Base-by-base conservation (phyloP, 495 filamentous ascomycete species). In the Aspergillus carlsbadensis region DNA sequence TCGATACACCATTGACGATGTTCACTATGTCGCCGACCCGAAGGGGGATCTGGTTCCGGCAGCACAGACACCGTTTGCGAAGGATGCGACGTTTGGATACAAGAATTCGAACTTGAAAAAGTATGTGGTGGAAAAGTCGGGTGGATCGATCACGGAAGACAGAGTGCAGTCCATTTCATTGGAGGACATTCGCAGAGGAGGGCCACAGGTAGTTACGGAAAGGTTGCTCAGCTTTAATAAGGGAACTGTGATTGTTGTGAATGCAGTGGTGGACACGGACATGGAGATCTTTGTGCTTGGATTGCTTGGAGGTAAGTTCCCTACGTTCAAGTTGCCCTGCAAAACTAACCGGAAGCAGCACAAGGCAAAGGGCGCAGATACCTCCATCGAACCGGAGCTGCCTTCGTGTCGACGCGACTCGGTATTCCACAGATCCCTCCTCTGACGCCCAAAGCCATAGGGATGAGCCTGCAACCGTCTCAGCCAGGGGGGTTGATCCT, bases 271-370 rank as follows among this genome's bases (percentile, higher is more conserved):
- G 11, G 46, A 50, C 18, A 50, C 46, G 31, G 46, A 37, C 14
- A 50, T 50, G 46, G 46, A 50, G 26, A 22, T 36, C 34, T 36
- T 50, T 36, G 46, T 50, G n/a, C 31, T 50, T 50, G 46, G 46
- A 17, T 6, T 50, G 18, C 18, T 47, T 6, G 21, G 20, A 31
- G 44, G 21, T 5, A 14, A 14, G 24, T 14, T 31, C n/a, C 40
- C 17, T 22, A 43, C 5, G 11, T 3, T 43, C 15, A 43, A 41
- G n/a, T n/a, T n/a, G n/a, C n/a, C n/a, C n/a, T n/a, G n/a, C 26
- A 8, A 29, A 3, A 29, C 26, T 29, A 8, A 29, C 26, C 3
- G 26, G 3, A 4, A 41, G 31, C 29, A 48, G 45, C 45, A 34
- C 33, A 48, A 18, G 22, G 24, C 10, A 24, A 35, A 5, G 45